These are phyloP conservation scores for Gliomastix tumulicola DNA, from an alignment of 2,329 filamentous ascomycete species.

Conservation along the genomic window DNA sequence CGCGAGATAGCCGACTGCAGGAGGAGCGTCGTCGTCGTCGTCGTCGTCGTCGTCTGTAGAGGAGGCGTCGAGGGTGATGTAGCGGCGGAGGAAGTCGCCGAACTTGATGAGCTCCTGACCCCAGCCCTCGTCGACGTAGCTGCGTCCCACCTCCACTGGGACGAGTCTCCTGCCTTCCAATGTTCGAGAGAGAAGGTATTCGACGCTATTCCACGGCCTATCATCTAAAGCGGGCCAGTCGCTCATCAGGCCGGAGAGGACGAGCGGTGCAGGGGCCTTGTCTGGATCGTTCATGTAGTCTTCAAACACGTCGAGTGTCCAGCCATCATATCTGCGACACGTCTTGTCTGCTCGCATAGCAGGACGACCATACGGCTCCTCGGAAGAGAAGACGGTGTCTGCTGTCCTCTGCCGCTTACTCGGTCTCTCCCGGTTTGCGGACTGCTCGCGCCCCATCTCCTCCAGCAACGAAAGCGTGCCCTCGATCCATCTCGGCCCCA, in stretches of 20 bases:
- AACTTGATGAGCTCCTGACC: constrained; percentile 76
- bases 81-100: constrained; percentile 56
- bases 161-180: constrained; percentile 73
- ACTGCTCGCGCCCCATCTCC: constrained; percentile 10
- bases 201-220: constrained; percentile 63
- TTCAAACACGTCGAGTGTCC: constrained; percentile 55
- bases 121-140: constrained; percentile 83
- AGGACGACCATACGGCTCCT: constrained; percentile 20
- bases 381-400: background rate
- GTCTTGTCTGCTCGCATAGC: constrained; percentile 10
- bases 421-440: constrained; percentile 3
- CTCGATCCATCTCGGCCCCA: constrained; percentile 47
- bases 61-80: constrained; percentile 50
- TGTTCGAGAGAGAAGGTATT: constrained; percentile 68
- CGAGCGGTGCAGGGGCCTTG: constrained; percentile 48
- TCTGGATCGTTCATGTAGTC: constrained; percentile 42
- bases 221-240: constrained; percentile 71
- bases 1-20: constrained; percentile 70
- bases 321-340: constrained; percentile 23
- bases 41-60: constrained; percentile 9
- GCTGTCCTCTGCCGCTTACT: constrained; percentile 4
- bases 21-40: constrained; percentile 1
- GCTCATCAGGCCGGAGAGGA: constrained; percentile 57
- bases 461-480: constrained; percentile 37
- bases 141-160: constrained; percentile 78